Percentiles rank a stretch among this genome's conserved stretches.
Conservation (phyloP, 2,329 filamentous ascomycete genomes). For the Tolypocladium inflatum region DNA sequence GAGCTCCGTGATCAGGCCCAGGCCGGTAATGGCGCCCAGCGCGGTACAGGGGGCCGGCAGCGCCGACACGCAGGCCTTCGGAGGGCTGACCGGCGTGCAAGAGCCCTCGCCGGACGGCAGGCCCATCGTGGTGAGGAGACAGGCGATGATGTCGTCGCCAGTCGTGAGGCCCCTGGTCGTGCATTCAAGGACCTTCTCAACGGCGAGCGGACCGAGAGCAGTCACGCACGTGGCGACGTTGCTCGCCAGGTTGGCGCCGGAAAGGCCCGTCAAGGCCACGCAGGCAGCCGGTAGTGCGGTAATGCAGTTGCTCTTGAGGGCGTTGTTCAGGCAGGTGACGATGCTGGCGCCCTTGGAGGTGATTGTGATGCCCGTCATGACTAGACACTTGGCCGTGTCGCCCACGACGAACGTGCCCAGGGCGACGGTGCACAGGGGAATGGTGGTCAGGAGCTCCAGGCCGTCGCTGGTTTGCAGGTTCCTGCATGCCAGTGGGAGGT, state of each 20-base stretch:
- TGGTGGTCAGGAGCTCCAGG: not conserved
- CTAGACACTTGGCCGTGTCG: conserved; percentile 1
- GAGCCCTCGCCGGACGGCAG: not conserved
- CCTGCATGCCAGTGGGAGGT: conserved; percentile 2
- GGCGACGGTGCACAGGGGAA: conserved; percentile 1
- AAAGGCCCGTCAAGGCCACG: not conserved
- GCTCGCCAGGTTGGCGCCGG: not conserved
- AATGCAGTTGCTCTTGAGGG: conserved; percentile 1
- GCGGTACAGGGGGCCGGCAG: too few relatives aligned
- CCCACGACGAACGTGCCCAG: conserved; percentile 1
- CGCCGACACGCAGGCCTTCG: too few relatives aligned
- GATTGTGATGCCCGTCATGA: not conserved
- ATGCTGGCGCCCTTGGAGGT: not conserved
- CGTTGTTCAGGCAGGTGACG: conserved; percentile 2
- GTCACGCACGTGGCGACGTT: conserved; percentile 1
- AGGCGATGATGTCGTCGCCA: not conserved
- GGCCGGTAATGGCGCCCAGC: too few relatives aligned
- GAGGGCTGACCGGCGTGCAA: too few relatives aligned
- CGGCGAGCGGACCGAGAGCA: conserved; percentile 4
- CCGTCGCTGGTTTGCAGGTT: conserved; percentile 1
- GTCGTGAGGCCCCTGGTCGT: not conserved
- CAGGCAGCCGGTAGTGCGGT: conserved; percentile 4
- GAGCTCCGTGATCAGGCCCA: too few relatives aligned
- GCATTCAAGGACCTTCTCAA: not conserved
- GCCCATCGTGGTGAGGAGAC: not conserved